Conservation (phyloP, 345 rosid genomes). For the Populus simonii region DNA sequence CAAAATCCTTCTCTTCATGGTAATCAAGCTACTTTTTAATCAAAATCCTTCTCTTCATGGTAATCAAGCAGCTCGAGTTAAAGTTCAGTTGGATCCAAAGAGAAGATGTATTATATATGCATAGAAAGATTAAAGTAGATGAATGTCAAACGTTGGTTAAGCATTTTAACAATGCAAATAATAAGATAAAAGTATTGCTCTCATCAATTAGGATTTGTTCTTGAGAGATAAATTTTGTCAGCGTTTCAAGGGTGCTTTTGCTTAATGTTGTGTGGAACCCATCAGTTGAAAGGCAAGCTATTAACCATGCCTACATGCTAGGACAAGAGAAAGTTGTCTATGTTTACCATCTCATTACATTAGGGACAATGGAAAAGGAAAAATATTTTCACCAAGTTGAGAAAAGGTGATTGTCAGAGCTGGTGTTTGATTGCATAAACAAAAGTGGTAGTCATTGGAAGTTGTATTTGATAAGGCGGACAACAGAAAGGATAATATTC, state of each 20-base stretch:
- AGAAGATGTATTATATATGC: conserved; percentile 45
- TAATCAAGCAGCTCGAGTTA: conserved; percentile 12
- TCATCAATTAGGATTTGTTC: conserved; percentile 75
- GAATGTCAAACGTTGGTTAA: conserved; percentile 49
- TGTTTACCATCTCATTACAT: conserved; percentile 59
- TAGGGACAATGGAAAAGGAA: conserved; percentile 38
- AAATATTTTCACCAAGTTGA: conserved; percentile 48
- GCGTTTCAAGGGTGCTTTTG: conserved; percentile 53
- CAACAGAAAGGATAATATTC: too few relatives aligned
- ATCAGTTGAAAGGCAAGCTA: conserved; percentile 79
- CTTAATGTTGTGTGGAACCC: conserved; percentile 92
- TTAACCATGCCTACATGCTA: conserved; percentile 66
- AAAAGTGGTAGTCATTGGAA: too few relatives aligned
- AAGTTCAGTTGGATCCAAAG: conserved; percentile 49
- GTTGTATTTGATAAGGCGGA: too few relatives aligned
- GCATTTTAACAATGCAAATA: conserved; percentile 45
- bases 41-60: background rate
- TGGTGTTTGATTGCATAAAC: conserved; percentile 39
- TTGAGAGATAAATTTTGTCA: conserved; percentile 73
- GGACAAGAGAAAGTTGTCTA: conserved; percentile 67
- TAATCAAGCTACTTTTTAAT: too few relatives aligned
- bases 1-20: background rate
- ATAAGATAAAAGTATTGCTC: conserved; percentile 57
- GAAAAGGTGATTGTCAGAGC: conserved; percentile 51
- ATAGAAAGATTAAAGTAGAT: conserved; percentile 36